Conservation (phyloP, 345 rosid species). For the Eucalyptus dawsonii region DNA sequence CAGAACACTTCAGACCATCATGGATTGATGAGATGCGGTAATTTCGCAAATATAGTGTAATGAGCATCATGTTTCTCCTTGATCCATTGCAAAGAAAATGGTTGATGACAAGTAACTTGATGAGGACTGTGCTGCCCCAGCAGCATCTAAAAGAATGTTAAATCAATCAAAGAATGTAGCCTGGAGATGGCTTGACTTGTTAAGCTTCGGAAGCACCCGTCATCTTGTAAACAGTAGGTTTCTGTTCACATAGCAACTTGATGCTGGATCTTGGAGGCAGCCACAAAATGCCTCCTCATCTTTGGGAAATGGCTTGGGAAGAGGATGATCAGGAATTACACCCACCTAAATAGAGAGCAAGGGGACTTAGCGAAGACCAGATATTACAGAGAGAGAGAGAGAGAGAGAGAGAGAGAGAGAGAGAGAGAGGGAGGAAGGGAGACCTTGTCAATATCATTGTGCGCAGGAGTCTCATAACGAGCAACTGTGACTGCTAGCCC, state of each 20-base stretch:
- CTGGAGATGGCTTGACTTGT: neutral
- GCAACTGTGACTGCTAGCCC: constrained; percentile 94
- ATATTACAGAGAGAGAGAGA: neutral
- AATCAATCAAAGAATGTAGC: neutral
- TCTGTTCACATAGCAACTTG: constrained; percentile 57
- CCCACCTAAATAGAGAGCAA: constrained; percentile 40
- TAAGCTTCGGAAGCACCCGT: neutral
- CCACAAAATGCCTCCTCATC: constrained; percentile 66
- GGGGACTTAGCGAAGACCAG: neutral
- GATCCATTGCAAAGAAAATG: neutral
- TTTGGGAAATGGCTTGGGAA: constrained; percentile 68
- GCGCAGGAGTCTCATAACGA: constrained; percentile 92
- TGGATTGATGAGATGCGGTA: neutral
- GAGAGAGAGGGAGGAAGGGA: neutral
- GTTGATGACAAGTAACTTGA: neutral
- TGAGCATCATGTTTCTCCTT: neutral
- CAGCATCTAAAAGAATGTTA: neutral
- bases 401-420: neutral
- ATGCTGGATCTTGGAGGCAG: constrained; percentile 65
- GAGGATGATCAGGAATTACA: constrained; percentile 83
- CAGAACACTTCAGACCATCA: neutral
- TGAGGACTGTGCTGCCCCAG: neutral
- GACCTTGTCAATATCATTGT: constrained; percentile 83
- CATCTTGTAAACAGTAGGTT: constrained; percentile 50
- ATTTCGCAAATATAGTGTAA: neutral